Base-by-base conservation (phyloP, 306 rosid genomes). In the Alnus rubra region DNA sequence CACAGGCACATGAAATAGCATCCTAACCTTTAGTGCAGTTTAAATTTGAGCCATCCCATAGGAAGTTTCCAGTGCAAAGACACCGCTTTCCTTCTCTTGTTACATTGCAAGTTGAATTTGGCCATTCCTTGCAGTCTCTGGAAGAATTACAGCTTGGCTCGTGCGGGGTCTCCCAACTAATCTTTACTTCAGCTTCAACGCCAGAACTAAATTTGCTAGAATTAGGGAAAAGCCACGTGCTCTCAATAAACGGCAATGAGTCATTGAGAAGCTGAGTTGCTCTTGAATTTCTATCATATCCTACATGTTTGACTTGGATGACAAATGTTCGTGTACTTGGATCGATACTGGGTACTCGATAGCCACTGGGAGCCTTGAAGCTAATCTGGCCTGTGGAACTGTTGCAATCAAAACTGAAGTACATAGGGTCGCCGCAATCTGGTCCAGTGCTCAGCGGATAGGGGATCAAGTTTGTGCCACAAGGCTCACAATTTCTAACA, bases 391-490 rank as follows among this genome's bases (percentile, higher is more conserved):
- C 87, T 1, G 44, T 67, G n/a, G 10, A 18, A 9, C 1, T 0
- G 77, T 23, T 2, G 28, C 94, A 90, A 0, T 1, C 44, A 64
- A 90, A 83, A 16, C 76, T 49, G 60, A 0, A 47, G 82, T 85
- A 88, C 70, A 7, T 13, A 2, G 88, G 81, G 16, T 90, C 54
- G 19, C 94, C 92, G 56, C 89, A 90, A 45, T 55, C 67, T 16
- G 7, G 65, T n/a, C 79, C 23, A 0, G 84, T 88, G 78, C 89
- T 88, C 48, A 88, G 64, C 3, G 94, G 90, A 83, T 86, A 90
- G 59, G 92, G 92, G 71, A 90, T 78, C 1, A 6, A 7, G 12
- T 71, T 63, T 47, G 84, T 78, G 30, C 94, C 92, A 33, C 92
- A 90, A 59, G 88, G 87, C 30, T 62, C 16, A 48, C 92, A 90